Base-by-base conservation (phyloP, 768 basidiomycete genomes). In the Suillus brevipes region DNA sequence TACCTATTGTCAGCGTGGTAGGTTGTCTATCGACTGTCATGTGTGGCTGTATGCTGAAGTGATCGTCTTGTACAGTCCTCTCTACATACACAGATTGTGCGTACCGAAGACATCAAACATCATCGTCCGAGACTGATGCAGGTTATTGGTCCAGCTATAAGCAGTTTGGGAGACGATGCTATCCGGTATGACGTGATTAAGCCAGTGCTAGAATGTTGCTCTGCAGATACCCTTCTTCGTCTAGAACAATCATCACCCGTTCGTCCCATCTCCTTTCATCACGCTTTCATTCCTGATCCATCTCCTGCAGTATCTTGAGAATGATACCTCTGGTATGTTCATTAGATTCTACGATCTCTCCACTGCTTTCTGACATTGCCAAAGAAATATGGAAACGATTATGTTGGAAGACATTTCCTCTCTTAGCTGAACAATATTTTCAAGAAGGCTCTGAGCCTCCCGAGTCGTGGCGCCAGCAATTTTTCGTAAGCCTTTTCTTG, bases 171-270 rank as follows among this genome's bases (percentile, higher is more conserved):
- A 16, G 82, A 85, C 66, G 73, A 75, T 66, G 25, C 40, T 31
- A 72, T 91, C 69, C 85, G 84, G 64, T 90, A 85, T 74, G 79
- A 83, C 52, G 80, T 93, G 60, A 83, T 90, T 66, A 85, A 83
- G 72, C 93, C 92, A 52, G 87, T 95, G 52, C 80, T 95, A 65
- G 86, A 89, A 71, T 84, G 84, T 69, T 93, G 91, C 77, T 83
- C 83, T 63, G 82, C 87, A 67, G 89, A 92, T 65, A 88, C 89
- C 66, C 83, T 95, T 31, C 78, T 84, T 64, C 80, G 85, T 66
- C 75, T 94, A 66, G 92, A 95, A 77, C 79, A 85, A 68, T 79
- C 84, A 58, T 89, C 90, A 50, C 89, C 90, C 60, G 92, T 91
- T 72, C 72, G 87, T 79, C 43, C 58, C 45, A 57, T 60, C 57